These are phyloP conservation scores for Plasmodium sp. DNA, from an alignment of 169 alveolate species.

Conservation along the genomic window DNA sequence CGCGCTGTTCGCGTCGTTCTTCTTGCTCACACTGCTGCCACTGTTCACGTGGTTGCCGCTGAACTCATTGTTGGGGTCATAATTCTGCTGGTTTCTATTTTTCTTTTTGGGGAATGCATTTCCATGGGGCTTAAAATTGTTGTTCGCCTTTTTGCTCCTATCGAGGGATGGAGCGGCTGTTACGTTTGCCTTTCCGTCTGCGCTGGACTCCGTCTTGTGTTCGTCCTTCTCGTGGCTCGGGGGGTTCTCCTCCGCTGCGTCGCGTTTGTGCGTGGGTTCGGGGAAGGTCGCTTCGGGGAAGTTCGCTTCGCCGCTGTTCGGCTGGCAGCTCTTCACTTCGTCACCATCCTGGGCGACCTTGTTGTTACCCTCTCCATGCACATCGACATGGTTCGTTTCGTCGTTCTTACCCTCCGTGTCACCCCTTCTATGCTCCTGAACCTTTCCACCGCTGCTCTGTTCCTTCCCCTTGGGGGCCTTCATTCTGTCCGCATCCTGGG, in stretches of 20 bases:
- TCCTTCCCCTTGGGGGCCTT: background rate
- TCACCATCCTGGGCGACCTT: background rate
- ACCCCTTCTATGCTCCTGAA: background rate
- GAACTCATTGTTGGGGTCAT: conserved; percentile 15
- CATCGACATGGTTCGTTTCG: background rate
- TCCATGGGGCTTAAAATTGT: background rate
- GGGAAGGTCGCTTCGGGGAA: no score
- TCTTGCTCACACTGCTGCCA: no score
- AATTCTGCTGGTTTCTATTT: background rate
- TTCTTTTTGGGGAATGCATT: background rate
- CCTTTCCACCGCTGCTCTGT: background rate
- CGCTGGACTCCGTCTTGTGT: background rate
- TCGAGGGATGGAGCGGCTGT: background rate
- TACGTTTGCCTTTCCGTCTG: background rate
- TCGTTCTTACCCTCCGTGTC: background rate
- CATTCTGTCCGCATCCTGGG: background rate
- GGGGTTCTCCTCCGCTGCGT: background rate
- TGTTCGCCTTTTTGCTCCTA: conserved; percentile 12
- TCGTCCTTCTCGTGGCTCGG: background rate
- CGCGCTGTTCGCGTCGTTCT: background rate
- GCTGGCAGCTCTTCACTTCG: background rate
- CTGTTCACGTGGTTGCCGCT: background rate
- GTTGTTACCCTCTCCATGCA: background rate
- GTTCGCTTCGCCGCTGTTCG: no score
- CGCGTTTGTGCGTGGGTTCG: background rate